Evolutionary conservation across 768 basidiomycete genomes (phyloP), one percentile per base, ranked within the genome.

Genomic region (Lentinula boryana): DNA sequence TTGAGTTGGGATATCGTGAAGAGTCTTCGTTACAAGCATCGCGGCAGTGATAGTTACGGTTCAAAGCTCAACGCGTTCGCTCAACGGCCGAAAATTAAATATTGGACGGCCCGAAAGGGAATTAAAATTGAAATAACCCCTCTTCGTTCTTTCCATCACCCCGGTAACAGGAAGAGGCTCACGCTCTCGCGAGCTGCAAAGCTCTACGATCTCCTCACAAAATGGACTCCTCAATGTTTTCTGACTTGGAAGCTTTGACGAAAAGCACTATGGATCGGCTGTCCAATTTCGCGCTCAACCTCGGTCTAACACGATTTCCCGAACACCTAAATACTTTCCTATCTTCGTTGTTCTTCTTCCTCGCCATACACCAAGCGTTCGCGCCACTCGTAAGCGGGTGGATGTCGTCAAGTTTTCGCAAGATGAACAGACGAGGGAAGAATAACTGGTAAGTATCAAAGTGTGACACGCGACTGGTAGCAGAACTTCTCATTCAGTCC

Each of bases 11-110:
- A 97, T 72, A 67, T 96, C 94, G 68, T 88, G 79, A 73, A 83
- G 84, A 15, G 86, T 84, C 67, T 89, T 90, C 62, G 82, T 83
- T 80, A 96, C 85, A 63, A 96, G 79, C 95, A 98, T 96, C 33
- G 54, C 12, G 21, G 21, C 15, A 43, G n/a, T 16, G 12, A 16
- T 16, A 27, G 27, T 27, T 3, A 27, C 27, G 27, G 3, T 27
- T 27, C 3, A 27, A 27, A 27, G 27, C 27, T 27, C 27, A 27
- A 27, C 27, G 27, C 27, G 27, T 27, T 27, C 27, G 27, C 3
- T 13, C 36, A 38, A 13, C 9, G 36, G 36, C 36, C 36, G 36
- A 38, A 8, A 38, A 38, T 8, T 38, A 8, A 13, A 38, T 8
- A 38, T 13, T 13, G 13, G 36, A 38, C 36, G 36, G 36, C 2